phyloP scores from a whole-genome alignment of 345 rosid genomes.

The Corymbia maculata region DNA sequence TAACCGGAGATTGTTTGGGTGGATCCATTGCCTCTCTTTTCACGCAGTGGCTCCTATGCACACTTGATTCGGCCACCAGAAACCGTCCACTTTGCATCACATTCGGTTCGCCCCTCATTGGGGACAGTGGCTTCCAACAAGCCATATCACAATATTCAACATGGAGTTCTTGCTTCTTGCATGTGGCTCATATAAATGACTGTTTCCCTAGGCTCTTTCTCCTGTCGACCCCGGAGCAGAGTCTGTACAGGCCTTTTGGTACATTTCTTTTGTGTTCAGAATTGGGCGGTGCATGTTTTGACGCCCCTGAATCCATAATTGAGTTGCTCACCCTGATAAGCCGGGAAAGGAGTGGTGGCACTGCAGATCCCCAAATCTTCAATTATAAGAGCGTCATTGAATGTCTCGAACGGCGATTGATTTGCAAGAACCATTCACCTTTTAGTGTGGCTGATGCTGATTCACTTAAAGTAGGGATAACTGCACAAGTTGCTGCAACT shows the following conservation, averaged over 20 bases:
- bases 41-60: conserved; percentile 48
- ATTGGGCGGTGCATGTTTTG: conserved; percentile 26
- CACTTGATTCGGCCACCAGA: not conserved
- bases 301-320: conserved; percentile 31
- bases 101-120: conserved; percentile 56
- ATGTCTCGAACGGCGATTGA: not conserved
- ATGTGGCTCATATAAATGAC: conserved; percentile 30
- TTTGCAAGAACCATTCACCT: not conserved
- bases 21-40: conserved; percentile 70
- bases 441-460: not conserved
- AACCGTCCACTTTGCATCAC: conserved; percentile 59
- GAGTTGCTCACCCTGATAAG: conserved; percentile 7
- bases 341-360: not conserved
- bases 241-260: conserved; percentile 42
- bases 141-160: conserved; percentile 15
- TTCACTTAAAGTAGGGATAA: conserved; percentile 8
- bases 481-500: conserved; percentile 16
- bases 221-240: not conserved
- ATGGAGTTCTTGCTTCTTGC: conserved; percentile 52
- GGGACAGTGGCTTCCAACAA: conserved; percentile 23
- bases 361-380: not conserved
- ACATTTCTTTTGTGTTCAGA: conserved; percentile 37
- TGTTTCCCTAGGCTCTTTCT: conserved; percentile 12
- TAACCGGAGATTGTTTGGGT: conserved; percentile 54
- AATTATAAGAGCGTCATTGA: conserved; percentile 6